A percentile compares a stretch with the other conserved stretches of the same genome.
Conservation (phyloP, 1,284 basidiomycete species). For the Gymnopus androsaceus region DNA sequence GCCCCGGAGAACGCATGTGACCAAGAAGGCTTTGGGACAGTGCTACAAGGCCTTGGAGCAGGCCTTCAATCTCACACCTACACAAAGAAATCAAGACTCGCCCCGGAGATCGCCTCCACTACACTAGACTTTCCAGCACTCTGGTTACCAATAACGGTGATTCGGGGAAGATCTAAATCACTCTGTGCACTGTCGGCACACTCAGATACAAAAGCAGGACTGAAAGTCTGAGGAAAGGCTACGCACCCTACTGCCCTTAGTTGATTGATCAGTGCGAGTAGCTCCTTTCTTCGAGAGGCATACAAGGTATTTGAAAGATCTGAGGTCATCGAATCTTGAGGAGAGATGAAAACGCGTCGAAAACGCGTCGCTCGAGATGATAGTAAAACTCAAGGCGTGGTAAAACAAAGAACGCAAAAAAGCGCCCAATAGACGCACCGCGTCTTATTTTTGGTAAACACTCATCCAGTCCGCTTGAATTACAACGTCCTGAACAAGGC, state of each 20-base stretch:
- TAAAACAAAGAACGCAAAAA: too few relatives aligned
- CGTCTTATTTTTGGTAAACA: too few relatives aligned
- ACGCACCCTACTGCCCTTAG: conserved; percentile 17
- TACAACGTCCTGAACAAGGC: too few relatives aligned
- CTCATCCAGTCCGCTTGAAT: too few relatives aligned
- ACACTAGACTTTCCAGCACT: conserved; percentile 34
- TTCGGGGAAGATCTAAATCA: conserved; percentile 29
- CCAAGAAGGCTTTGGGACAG: too few relatives aligned
- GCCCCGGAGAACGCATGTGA: too few relatives aligned
- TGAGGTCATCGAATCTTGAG: conserved; percentile 6
- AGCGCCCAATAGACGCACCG: too few relatives aligned
- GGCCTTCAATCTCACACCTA: too few relatives aligned
- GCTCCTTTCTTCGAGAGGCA: conserved; percentile 15
- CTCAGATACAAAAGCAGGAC: neutral
- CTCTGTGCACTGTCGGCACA: conserved; percentile 23
- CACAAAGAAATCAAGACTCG: too few relatives aligned
- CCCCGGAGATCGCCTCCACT: conserved; percentile 37
- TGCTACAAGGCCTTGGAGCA: too few relatives aligned
- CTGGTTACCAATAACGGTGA: conserved; percentile 34
- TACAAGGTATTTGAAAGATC: conserved; percentile 14
- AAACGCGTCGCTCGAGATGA: neutral
- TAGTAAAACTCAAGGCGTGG: too few relatives aligned
- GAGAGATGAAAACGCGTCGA: neutral
- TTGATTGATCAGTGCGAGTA: conserved; percentile 19
- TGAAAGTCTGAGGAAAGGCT: neutral